These are phyloP conservation scores for Shiraia sp. DNA, from an alignment of 2,329 filamentous ascomycete genomes.

Conservation along the genomic window DNA sequence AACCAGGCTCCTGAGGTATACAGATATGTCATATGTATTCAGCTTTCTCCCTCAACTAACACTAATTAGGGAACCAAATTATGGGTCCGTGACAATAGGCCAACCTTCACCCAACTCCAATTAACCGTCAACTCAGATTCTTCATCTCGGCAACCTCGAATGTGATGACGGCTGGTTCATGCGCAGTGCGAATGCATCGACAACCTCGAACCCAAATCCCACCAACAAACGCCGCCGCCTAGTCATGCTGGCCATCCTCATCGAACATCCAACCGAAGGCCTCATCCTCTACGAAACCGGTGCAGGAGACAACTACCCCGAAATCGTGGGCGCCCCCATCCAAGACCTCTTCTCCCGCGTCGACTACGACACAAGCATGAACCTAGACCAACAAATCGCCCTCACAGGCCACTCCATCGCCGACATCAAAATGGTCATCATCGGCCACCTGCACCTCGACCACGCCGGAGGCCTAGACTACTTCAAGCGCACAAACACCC, in stretches of 20 bases:
- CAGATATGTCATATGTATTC: background rate
- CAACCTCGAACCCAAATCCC: constrained; percentile 32
- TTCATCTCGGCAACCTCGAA: constrained; percentile 42
- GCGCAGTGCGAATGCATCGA: constrained; percentile 32
- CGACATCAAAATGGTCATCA: constrained; percentile 43
- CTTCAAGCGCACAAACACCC: constrained; percentile 39
- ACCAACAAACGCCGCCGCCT: constrained; percentile 29
- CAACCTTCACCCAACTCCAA: background rate
- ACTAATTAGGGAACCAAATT: constrained; percentile 38
- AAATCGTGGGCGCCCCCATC: constrained; percentile 30
- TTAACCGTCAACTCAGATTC: constrained; percentile 19
- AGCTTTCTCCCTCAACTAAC: background rate
- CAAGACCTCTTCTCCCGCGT: constrained; percentile 40
- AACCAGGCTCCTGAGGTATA: constrained; percentile 22
- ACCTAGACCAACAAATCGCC: constrained; percentile 29
- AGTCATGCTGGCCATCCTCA: constrained; percentile 35
- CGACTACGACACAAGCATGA: constrained; percentile 25
- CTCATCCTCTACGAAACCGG: constrained; percentile 45
- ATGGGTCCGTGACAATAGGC: constrained; percentile 30
- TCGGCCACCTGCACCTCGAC: constrained; percentile 44
- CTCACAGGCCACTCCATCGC: constrained; percentile 40
- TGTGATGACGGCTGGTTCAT: constrained; percentile 43
- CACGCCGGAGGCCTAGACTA: constrained; percentile 42
- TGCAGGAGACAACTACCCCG: constrained; percentile 36
- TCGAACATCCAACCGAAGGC: constrained; percentile 39